phyloP scores from a whole-genome alignment of 1,284 basidiomycete species.

The Xanthoconium separans region DNA sequence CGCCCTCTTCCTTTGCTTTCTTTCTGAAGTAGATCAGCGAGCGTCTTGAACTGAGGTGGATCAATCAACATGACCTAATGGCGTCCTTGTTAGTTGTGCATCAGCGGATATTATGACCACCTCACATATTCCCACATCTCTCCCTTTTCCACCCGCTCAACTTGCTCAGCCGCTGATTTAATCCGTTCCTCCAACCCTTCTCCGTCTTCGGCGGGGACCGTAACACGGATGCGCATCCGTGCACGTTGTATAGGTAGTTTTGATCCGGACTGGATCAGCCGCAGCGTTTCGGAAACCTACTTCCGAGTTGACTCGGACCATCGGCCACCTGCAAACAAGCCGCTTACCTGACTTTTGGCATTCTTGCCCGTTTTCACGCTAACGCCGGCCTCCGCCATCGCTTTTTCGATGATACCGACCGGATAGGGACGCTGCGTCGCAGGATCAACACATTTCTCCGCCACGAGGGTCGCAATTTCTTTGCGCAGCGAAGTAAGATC shows the following conservation, averaged over 20 bases:
- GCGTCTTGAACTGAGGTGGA: constrained; percentile 85
- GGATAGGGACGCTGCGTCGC: constrained; percentile 87
- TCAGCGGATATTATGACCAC: constrained; percentile 11
- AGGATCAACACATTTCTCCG: constrained; percentile 96
- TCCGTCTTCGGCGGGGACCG: constrained; percentile 74
- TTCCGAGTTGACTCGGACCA: neutral
- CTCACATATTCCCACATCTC: constrained; percentile 89
- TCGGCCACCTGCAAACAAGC: neutral
- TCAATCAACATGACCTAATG: constrained; percentile 86
- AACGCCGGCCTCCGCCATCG: constrained; percentile 93
- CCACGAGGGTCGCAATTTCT: constrained; percentile 93
- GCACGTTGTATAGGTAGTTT: constrained; percentile 91
- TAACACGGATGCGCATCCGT: constrained; percentile 87
- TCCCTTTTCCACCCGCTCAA: constrained; percentile 82
- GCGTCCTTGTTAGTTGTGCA: constrained; percentile 5
- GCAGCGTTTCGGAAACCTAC: constrained; percentile 91
- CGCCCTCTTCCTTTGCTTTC: constrained; percentile 86
- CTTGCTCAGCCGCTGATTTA: constrained; percentile 70
- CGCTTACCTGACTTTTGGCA: constrained; percentile 83
- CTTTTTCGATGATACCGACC: constrained; percentile 97
- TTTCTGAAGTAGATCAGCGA: constrained; percentile 88
- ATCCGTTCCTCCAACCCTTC: constrained; percentile 75
- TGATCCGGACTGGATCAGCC: constrained; percentile 74
- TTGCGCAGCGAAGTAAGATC: constrained; percentile 82
- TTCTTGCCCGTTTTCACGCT: constrained; percentile 87